Percentiles rank a stretch among this genome's conserved stretches.
These are phyloP conservation scores for Fusarium pseudoanthophilum DNA, from an alignment of 2,329 filamentous ascomycete species.

Conservation along the genomic window DNA sequence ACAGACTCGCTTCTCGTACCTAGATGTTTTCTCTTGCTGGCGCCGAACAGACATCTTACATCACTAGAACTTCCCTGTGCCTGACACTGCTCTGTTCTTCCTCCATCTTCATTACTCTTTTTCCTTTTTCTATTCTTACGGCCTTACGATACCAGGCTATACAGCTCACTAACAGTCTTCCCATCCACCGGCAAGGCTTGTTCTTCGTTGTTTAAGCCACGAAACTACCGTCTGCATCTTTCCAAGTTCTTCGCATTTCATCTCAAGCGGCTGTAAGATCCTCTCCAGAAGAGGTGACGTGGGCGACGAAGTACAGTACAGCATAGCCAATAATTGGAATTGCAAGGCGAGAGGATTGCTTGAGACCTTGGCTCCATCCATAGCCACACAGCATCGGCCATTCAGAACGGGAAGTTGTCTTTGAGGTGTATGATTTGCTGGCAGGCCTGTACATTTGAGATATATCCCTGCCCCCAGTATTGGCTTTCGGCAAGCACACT, in stretches of 20 bases:
- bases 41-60: conserved; percentile 41
- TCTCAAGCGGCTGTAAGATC: conserved; percentile 20
- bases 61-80: conserved; percentile 37
- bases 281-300: conserved; percentile 25
- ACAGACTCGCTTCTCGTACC: conserved; percentile 36
- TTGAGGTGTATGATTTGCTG: conserved; percentile 42
- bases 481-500: conserved; percentile 31
- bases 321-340: conserved; percentile 38
- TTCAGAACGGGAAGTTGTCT: conserved; percentile 37
- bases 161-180: conserved; percentile 22
- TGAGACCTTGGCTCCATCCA: conserved; percentile 35
- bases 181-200: conserved; percentile 18
- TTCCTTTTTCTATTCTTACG: conserved; percentile 26
- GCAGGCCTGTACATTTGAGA: conserved; percentile 31
- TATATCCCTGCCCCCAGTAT: conserved; percentile 38
- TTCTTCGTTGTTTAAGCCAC: conserved; percentile 18
- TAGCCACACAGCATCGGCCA: conserved; percentile 39
- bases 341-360: conserved; percentile 38
- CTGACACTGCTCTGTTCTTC: conserved; percentile 27
- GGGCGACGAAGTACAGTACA: conserved; percentile 24
- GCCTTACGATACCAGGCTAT: conserved; percentile 30
- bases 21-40: conserved; percentile 38
- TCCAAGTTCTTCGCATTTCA: conserved; percentile 21
- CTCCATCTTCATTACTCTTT: conserved; percentile 31
- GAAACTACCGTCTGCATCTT: conserved; percentile 14